Percentiles rank a stretch among this genome's conserved stretches.
phyloP scores from a whole-genome alignment of 2,329 filamentous ascomycete species.

The Fusarium sp. region DNA sequence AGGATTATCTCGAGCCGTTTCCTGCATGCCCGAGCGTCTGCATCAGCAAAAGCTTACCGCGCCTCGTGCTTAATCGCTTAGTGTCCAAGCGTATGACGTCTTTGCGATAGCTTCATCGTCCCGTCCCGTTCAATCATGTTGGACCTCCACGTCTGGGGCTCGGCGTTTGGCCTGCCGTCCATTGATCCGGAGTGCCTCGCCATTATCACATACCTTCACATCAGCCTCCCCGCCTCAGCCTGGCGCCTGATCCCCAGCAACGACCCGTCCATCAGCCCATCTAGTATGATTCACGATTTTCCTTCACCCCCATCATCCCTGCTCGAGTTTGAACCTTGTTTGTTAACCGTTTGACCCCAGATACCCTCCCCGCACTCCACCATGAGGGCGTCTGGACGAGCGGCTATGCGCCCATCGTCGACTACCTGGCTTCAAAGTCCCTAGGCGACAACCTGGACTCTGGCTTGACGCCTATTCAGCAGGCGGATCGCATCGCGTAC shows the following conservation, averaged over 20 bases:
- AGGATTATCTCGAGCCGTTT: constrained; percentile 15
- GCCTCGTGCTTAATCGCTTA: constrained; percentile 3
- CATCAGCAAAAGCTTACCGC: constrained; percentile 4
- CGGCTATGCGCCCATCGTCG: constrained; percentile 72
- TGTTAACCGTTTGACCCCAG: constrained; percentile 52
- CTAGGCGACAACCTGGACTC: constrained; percentile 55
- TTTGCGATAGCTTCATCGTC: constrained; percentile 22
- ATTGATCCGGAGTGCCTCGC: constrained; percentile 93
- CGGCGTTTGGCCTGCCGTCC: constrained; percentile 88
- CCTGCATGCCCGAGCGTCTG: constrained; percentile 16
- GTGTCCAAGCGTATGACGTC: constrained; percentile 21
- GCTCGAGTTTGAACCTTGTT: constrained; percentile 26
- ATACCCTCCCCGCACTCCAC: constrained; percentile 66
- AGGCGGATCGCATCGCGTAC: constrained; percentile 64
- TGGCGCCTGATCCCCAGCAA: constrained; percentile 82
- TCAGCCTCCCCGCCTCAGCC: constrained; percentile 66
- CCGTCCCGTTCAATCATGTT: constrained; percentile 47
- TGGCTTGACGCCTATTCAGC: constrained; percentile 53
- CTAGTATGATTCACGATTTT: constrained; percentile 64
- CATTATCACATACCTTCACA: constrained; percentile 79
- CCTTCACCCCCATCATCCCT: constrained; percentile 13
- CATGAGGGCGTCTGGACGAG: constrained; percentile 66
- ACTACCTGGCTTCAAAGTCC: constrained; percentile 62
- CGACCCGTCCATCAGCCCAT: constrained; percentile 77
- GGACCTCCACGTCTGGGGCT: constrained; percentile 90